These are phyloP conservation scores for Globisporangium yorkense DNA, from an alignment of 352 stramenopile species.

Conservation along the genomic window DNA sequence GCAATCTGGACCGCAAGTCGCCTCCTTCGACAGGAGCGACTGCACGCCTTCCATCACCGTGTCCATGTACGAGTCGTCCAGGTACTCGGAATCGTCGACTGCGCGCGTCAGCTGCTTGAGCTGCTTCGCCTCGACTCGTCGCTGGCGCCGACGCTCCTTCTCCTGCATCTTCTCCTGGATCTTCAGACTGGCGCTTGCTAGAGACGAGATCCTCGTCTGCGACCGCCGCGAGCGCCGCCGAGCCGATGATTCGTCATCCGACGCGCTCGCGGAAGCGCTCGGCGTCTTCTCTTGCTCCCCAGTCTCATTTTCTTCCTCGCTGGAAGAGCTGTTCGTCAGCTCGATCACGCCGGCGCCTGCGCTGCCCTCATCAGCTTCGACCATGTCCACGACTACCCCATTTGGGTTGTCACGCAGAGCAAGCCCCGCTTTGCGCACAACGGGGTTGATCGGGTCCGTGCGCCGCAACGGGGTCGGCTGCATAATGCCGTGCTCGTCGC, in stretches of 20 bases:
- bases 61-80: constrained; percentile 55
- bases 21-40: constrained; percentile 11
- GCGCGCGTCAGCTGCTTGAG: constrained; percentile 34
- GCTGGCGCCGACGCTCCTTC: constrained; percentile 25
- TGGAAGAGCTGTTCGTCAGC: constrained; percentile 17
- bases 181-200: constrained; percentile 51
- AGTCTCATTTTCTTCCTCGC: constrained; percentile 6
- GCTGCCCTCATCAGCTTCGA: not conserved
- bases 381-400: not conserved
- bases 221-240: constrained; percentile 50
- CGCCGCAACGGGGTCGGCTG: constrained; percentile 41
- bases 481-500: constrained; percentile 81
- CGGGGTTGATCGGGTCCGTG: constrained; percentile 53
- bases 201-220: constrained; percentile 52
- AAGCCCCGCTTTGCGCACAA: constrained; percentile 28
- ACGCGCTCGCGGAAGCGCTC: constrained; percentile 12
- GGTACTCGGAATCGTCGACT: constrained; percentile 57
- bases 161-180: constrained; percentile 60
- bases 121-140: constrained; percentile 17
- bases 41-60: constrained; percentile 22
- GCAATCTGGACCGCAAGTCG: constrained; percentile 31
- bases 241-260: constrained; percentile 16
- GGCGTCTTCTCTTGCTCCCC: constrained; percentile 20
- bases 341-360: constrained; percentile 14
- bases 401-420: constrained; percentile 12